These are phyloP conservation scores for Davidsoniella eucalypti DNA, from an alignment of 2,329 filamentous ascomycete species.

Conservation along the genomic window DNA sequence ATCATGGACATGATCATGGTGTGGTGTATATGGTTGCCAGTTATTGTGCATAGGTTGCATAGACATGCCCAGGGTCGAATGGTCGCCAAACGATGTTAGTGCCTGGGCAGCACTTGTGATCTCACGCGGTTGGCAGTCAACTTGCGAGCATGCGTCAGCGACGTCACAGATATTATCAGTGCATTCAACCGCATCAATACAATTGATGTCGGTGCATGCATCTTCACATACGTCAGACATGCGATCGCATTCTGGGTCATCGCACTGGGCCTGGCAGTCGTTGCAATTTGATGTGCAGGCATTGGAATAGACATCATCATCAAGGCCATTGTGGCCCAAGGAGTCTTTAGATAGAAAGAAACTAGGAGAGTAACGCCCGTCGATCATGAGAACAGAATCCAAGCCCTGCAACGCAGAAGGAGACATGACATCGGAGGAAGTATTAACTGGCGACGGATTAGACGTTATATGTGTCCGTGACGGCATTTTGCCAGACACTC, in stretches of 20 bases:
- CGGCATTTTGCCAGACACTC: too few species aligned
- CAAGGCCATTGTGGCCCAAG: slow-evolving; percentile 4
- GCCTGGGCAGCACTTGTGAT: slow-evolving; percentile 18
- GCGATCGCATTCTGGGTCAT: slow-evolving; percentile 20
- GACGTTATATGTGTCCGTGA: too few species aligned
- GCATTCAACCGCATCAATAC: slow-evolving; percentile 15
- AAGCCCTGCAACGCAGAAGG: too few species aligned
- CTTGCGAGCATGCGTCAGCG: slow-evolving; percentile 8
- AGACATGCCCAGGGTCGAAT: slow-evolving; percentile 2
- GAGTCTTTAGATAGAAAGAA: too few species aligned
- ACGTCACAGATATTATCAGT: slow-evolving; percentile 14
- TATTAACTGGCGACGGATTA: too few species aligned
- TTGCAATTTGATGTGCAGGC: slow-evolving; percentile 23
- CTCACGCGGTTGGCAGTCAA: slow-evolving; percentile 9
- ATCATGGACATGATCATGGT: background rate
- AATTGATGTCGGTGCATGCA: slow-evolving; percentile 23
- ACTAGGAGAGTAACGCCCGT: too few species aligned
- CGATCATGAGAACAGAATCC: too few species aligned
- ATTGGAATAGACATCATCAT: slow-evolving; percentile 19
- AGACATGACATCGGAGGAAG: too few species aligned
- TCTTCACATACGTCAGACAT: slow-evolving; percentile 24
- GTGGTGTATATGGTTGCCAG: background rate
- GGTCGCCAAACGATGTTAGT: slow-evolving; percentile 18
- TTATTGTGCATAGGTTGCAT: background rate
- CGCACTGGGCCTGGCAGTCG: slow-evolving; percentile 22